These are phyloP conservation scores for Symmetrospora coprosmae DNA, from an alignment of 768 basidiomycete species.

Conservation along the genomic window DNA sequence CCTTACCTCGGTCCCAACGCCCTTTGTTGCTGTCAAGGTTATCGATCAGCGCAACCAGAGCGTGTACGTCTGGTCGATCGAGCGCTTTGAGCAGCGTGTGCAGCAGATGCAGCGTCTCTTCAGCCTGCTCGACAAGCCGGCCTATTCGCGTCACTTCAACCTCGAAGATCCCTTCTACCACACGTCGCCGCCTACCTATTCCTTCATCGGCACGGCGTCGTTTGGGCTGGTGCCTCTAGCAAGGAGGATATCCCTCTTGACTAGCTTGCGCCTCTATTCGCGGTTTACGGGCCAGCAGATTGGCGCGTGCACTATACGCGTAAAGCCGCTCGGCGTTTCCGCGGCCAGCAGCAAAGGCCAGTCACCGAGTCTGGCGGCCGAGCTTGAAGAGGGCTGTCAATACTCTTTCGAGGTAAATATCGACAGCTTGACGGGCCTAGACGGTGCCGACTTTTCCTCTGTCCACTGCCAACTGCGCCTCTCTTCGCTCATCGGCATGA, in stretches of 20 bases:
- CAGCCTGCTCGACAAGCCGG: conserved; percentile 77
- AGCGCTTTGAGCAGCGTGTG: conserved; percentile 72
- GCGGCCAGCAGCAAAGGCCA: conserved; percentile 37
- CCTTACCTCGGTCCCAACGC: conserved; percentile 57
- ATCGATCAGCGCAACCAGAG: conserved; percentile 73
- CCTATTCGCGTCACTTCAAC: conserved; percentile 85
- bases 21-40: conserved; percentile 77
- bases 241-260: conserved; percentile 38
- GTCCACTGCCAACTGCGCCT: conserved; percentile 77
- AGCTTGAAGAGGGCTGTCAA: conserved; percentile 60
- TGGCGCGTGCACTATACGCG: conserved; percentile 75
- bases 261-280: conserved; percentile 65
- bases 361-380: not conserved
- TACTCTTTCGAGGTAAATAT: conserved; percentile 70
- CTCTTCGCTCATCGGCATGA: conserved; percentile 67
- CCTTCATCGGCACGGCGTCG: conserved; percentile 77
- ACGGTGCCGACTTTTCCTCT: conserved; percentile 72
- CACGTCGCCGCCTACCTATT: conserved; percentile 57
- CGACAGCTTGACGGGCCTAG: conserved; percentile 75
- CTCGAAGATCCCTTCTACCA: conserved; percentile 88
- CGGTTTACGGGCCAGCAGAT: conserved; percentile 89
- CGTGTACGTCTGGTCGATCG: conserved; percentile 81
- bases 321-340: conserved; percentile 63
- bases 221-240: conserved; percentile 68
- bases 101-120: conserved; percentile 86